Evolutionary conservation across 257 asterid genomes (phyloP).

Genomic region (Osmanthus fragrans): DNA sequence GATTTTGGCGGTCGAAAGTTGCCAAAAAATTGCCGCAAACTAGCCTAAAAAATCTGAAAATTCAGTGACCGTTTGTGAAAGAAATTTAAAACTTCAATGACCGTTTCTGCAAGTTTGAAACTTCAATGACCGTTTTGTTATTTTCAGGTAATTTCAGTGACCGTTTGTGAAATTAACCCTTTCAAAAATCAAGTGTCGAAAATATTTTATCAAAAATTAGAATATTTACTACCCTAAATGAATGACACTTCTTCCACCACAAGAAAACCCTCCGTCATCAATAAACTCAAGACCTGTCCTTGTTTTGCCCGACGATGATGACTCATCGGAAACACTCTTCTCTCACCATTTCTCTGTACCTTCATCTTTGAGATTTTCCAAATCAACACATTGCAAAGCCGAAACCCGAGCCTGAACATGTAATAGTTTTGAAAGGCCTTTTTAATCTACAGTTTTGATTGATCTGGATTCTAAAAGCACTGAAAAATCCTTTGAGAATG

Average conservation of each 20-base stretch:
- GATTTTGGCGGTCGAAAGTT: no score
- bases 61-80: no score
- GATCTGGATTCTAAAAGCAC: slow-evolving; percentile 30
- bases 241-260: slow-evolving; percentile 38
- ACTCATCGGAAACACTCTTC: slow-evolving; percentile 43
- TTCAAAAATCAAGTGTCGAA: no score
- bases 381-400: slow-evolving; percentile 52
- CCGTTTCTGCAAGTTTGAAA: no score
- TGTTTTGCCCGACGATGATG: slow-evolving; percentile 74
- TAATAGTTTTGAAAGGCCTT: slow-evolving; percentile 70
- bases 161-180: no score
- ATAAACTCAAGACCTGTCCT: slow-evolving; percentile 59
- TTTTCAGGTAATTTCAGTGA: no score
- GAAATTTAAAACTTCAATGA: no score
- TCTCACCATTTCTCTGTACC: slow-evolving; percentile 49
- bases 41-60: no score
- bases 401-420: slow-evolving; percentile 51
- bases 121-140: no score
- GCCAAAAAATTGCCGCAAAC: no score
- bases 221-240: slow-evolving; percentile 15
- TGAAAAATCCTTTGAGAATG: slow-evolving; percentile 29
- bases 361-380: slow-evolving; percentile 37
- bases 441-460: slow-evolving; percentile 43
- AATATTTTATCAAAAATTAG: no score
- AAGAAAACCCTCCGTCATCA: slow-evolving; percentile 35